Evolutionary conservation across 345 rosid genomes (phyloP), one percentile per base, ranked within the genome.

Genomic region (Clarkia xantiana): DNA sequence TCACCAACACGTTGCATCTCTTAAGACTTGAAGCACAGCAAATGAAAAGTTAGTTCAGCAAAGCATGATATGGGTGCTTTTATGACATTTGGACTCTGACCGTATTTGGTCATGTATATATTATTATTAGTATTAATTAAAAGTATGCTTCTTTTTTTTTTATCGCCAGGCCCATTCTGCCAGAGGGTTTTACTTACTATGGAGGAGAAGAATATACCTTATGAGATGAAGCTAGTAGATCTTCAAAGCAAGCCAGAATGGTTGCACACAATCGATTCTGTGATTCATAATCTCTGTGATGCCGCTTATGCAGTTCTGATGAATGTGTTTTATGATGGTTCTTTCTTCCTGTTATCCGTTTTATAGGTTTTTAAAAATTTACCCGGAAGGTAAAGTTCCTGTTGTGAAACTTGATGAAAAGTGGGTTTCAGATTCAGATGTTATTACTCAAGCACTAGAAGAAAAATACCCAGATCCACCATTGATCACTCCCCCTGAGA

Each of bases 351-450:
- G 13, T 4, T 50, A 39, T 17, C 20, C 67, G 22, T 18, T 45
- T 45, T 11, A 13, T 62, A 90, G 95, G 95, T 90, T 90, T 74
- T 67, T 90, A 59, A 66, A 81, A 55, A 54, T 90, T 54, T 82
- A 72, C 49, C 80, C 91, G 12, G 89, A 86, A 71, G 97, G 97
- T 43, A 83, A 90, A 75, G 95, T 90, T 62, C 97, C 95, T 51
- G 81, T 83, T 5, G 55, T 75, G 48, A 86, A 86, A 50, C 66
- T 90, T 52, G 94, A 83, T 58, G 91, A 86, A 68, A 71, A 77
- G 46, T 90, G 95, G 97, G 69, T 86, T 76, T 79, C 94, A 3
- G 97, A 90, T 70, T 90, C 95, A 13, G 95, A 90, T 81, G 83
- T 83, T 50, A 86, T 90, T 41, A 70, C 97, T 1, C 82, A 81